Evolutionary conservation across 164 flowering plant species (phyloP).

Genomic region (Cinnamomum chago): DNA sequence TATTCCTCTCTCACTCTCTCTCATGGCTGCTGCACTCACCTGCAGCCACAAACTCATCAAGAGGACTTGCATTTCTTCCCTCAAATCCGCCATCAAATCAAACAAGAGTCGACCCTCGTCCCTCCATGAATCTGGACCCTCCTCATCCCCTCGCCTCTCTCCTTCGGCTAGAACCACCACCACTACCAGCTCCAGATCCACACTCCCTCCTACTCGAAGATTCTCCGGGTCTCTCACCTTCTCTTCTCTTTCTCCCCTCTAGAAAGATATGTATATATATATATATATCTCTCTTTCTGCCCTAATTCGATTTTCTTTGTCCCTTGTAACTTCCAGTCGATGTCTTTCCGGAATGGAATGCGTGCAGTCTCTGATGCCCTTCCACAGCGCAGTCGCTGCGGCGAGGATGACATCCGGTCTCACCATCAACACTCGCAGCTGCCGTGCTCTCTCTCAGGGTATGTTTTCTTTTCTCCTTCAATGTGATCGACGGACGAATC

Average conservation of each 20-base stretch:
- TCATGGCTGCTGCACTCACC: constrained; percentile 33
- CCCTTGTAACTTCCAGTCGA: constrained; percentile 20
- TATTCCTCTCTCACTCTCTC: background rate
- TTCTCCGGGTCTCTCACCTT: background rate
- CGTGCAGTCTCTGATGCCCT: constrained; percentile 62
- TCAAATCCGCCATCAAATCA: constrained; percentile 38
- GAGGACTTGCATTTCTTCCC: constrained; percentile 35
- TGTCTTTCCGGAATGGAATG: constrained; percentile 49
- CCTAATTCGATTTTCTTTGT: background rate
- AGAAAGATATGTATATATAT: background rate
- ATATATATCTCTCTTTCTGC: too few species aligned
- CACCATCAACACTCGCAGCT: constrained; percentile 57
- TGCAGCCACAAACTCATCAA: constrained; percentile 37
- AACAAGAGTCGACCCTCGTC: constrained; percentile 3
- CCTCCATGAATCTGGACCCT: constrained; percentile 9
- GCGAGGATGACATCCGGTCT: constrained; percentile 80
- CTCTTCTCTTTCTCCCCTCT: background rate
- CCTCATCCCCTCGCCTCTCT: constrained; percentile 24
- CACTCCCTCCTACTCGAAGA: background rate
- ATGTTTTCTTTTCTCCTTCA: constrained; percentile 12
- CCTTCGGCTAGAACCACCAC: constrained; percentile 25
- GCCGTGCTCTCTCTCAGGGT: constrained; percentile 89
- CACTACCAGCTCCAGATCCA: constrained; percentile 11
- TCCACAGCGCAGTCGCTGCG: constrained; percentile 68
- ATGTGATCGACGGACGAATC: too few species aligned